phyloP scores from a whole-genome alignment of 176 grass and related monocot genomes.

The Secale cereale region DNA sequence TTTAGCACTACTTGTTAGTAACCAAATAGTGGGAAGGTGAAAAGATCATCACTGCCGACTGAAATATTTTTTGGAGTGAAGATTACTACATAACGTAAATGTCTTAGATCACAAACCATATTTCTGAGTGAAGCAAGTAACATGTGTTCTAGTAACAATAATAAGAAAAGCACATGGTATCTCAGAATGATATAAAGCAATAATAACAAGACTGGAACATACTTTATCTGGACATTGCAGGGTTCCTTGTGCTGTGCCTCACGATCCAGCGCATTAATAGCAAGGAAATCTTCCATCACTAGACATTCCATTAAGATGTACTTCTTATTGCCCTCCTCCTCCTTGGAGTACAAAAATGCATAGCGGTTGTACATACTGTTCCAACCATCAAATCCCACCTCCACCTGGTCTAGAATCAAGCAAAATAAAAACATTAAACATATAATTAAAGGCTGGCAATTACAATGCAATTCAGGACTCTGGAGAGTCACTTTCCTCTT shows the following conservation, averaged over 20 bases:
- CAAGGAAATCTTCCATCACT: conserved; percentile 53
- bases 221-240: conserved; percentile 64
- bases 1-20: background rate
- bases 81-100: background rate
- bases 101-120: background rate
- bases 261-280: conserved; percentile 60
- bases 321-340: conserved; percentile 51
- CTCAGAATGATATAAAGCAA: background rate
- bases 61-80: background rate
- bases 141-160: too few species aligned
- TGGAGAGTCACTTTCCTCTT: background rate
- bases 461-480: background rate
- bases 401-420: conserved; percentile 40
- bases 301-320: conserved; percentile 59
- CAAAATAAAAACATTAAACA: background rate
- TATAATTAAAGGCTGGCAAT: background rate
- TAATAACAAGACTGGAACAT: conserved; percentile 18
- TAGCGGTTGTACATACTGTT: conserved; percentile 60
- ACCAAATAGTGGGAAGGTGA: background rate
- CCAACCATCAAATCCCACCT: conserved; percentile 77
- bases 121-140: background rate
- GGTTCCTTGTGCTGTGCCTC: conserved; percentile 40
- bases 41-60: too few species aligned
- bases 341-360: conserved; percentile 74
- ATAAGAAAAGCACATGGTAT: background rate